These are phyloP conservation scores for Tetradesmus lagerheimii DNA, from an alignment of 139 green algal species.

Conservation along the genomic window DNA sequence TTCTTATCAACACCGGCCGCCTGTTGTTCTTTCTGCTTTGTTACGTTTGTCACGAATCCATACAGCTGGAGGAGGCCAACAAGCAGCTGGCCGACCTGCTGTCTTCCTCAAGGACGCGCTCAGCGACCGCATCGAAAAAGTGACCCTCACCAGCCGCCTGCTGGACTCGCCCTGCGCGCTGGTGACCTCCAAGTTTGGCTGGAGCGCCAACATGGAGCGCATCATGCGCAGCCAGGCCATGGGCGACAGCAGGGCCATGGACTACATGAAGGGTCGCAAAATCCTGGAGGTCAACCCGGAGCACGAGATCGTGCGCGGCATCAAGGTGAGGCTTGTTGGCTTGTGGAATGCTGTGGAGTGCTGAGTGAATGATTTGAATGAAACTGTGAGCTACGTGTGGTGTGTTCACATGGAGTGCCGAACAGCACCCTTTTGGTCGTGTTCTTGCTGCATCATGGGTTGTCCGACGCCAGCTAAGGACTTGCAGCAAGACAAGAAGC, in stretches of 20 bases:
- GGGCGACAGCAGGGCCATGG: slow-evolving; percentile 90
- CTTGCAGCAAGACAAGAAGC: too few species aligned
- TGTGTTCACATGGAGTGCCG: too few species aligned
- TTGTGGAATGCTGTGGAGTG: too few species aligned
- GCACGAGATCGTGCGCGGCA: slow-evolving; percentile 84
- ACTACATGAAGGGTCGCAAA: slow-evolving; percentile 97
- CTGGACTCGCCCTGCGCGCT: slow-evolving; percentile 94
- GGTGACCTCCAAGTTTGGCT: slow-evolving; percentile 98
- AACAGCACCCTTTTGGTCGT: too few species aligned
- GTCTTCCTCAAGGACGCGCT: slow-evolving; percentile 90
- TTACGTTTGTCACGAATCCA: not conserved
- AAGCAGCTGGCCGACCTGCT: slow-evolving; percentile 81
- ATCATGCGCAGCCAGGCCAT: slow-evolving; percentile 94
- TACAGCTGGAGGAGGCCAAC: slow-evolving; percentile 63
- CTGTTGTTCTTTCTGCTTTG: too few species aligned
- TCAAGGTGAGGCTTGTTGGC: slow-evolving; percentile 46
- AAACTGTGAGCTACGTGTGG: too few species aligned
- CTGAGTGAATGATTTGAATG: too few species aligned
- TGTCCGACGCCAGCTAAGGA: too few species aligned
- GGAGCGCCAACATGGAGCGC: slow-evolving; percentile 98
- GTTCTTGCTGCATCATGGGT: too few species aligned
- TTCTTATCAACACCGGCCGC: too few species aligned
- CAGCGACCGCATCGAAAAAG: slow-evolving; percentile 75
- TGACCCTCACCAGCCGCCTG: slow-evolving; percentile 87
- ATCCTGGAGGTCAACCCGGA: slow-evolving; percentile 99